phyloP scores from a whole-genome alignment of 1,139 yeast genomes.

The Pneumocystis oryctolagi region DNA sequence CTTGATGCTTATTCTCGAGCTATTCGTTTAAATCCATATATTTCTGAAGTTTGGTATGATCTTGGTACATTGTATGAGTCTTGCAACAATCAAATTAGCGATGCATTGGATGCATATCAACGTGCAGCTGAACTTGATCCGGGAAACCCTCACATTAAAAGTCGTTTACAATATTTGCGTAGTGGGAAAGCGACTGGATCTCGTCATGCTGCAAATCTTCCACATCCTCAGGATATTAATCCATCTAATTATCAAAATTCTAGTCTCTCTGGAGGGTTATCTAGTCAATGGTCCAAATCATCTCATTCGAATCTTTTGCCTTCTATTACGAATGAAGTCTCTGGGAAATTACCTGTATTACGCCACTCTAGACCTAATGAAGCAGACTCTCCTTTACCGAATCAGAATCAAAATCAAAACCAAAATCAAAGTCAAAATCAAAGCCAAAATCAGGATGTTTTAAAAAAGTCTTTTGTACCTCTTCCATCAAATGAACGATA shows the following conservation, averaged over 20 bases:
- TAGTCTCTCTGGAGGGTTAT: conserved; percentile 25
- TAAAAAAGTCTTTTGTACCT: background rate
- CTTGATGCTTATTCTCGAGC: conserved; percentile 95
- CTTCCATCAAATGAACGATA: background rate
- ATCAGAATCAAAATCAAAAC: no score
- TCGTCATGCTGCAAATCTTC: conserved; percentile 17
- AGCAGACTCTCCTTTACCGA: background rate
- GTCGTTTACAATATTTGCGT: conserved; percentile 69
- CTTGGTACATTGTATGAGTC: conserved; percentile 92
- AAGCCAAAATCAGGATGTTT: background rate
- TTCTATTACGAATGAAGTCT: background rate
- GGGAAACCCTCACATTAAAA: conserved; percentile 82
- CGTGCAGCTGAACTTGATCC: conserved; percentile 95
- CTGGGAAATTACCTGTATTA: background rate
- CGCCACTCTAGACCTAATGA: background rate
- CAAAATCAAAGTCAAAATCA: no score
- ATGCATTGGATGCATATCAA: conserved; percentile 90
- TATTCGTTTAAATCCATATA: conserved; percentile 83
- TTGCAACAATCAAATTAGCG: conserved; percentile 86
- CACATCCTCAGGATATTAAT: conserved; percentile 29
- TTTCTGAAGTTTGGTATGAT: conserved; percentile 97
- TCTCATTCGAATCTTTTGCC: background rate
- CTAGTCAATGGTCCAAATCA: conserved; percentile 20
- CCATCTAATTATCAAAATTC: conserved; percentile 41
- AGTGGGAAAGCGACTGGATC: conserved; percentile 35